Evolutionary conservation across 768 basidiomycete species (phyloP).

Genomic region (Tylopilus vinaceipallidus): DNA sequence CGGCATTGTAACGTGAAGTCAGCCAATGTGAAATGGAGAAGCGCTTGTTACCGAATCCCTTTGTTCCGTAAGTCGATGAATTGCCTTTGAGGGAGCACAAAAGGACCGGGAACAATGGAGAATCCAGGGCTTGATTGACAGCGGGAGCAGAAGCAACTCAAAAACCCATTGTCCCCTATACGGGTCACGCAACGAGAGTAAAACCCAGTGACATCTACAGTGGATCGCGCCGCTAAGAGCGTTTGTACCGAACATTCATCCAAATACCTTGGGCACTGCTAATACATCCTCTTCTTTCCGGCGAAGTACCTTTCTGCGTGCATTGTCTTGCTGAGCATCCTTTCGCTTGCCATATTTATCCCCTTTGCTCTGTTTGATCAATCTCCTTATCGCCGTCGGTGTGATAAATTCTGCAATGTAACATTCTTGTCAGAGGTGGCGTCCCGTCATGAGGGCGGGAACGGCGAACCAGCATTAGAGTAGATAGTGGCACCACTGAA

Average conservation of each 20-base stretch:
- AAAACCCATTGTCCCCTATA: constrained; percentile 18
- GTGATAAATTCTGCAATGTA: constrained; percentile 78
- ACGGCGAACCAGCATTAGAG: constrained; percentile 81
- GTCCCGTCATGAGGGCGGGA: neutral
- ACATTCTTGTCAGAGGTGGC: neutral
- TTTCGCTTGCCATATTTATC: constrained; percentile 82
- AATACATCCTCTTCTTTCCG: constrained; percentile 73
- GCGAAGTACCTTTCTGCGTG: constrained; percentile 60
- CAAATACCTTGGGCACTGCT: constrained; percentile 87
- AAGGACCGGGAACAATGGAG: constrained; percentile 31
- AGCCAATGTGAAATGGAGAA: neutral
- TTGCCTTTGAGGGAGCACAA: constrained; percentile 33
- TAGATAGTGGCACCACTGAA: constrained; percentile 94
- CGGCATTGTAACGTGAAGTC: neutral
- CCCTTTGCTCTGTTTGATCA: constrained; percentile 68
- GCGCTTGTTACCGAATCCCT: constrained; percentile 3
- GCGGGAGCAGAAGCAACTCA: neutral
- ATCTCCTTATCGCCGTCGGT: constrained; percentile 76
- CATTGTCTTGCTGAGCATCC: constrained; percentile 67
- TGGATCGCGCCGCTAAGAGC: neutral
- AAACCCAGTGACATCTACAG: too few relatives aligned
- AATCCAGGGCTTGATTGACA: constrained; percentile 20
- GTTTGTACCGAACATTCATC: constrained; percentile 42
- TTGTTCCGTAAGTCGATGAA: constrained; percentile 25
- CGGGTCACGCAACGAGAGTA: neutral